A percentile compares a stretch with the other conserved stretches of the same genome.
These are phyloP conservation scores for Cyanophora paradoxa DNA, from an alignment of 78 protist genomes.

Conservation along the genomic window DNA sequence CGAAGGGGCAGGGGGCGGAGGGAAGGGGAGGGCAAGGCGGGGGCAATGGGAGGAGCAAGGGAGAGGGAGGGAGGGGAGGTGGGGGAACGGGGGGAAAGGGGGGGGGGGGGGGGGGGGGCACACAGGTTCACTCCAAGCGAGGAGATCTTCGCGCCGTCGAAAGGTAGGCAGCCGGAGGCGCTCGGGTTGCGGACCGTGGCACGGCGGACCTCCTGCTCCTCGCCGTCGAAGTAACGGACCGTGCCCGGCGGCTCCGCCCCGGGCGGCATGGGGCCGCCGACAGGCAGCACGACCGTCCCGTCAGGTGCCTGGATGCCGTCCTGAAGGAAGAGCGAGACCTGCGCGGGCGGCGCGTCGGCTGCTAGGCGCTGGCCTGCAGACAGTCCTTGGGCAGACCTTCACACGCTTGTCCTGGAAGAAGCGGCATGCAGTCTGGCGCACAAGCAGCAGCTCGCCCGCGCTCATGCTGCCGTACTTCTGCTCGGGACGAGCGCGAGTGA, in stretches of 20 bases:
- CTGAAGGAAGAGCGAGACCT: constrained; percentile 39
- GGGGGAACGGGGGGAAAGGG: background rate
- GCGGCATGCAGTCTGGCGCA: constrained; percentile 5
- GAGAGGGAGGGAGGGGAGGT: too few relatives aligned
- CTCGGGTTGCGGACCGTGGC: background rate
- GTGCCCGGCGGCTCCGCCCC: background rate
- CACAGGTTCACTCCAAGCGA: background rate
- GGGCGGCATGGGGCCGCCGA: background rate
- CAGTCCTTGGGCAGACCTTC: too few relatives aligned
- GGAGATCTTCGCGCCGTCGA: background rate
- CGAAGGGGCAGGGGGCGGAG: background rate
- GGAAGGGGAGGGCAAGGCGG: too few relatives aligned
- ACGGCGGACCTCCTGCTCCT: background rate
- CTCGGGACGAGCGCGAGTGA: background rate
- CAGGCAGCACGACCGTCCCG: background rate
- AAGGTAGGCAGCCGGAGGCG: too few relatives aligned
- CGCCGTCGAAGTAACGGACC: background rate
- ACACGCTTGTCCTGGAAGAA: constrained; percentile 19
- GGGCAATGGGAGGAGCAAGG: too few relatives aligned
- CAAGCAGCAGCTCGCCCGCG: background rate
- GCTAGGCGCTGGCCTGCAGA: background rate
- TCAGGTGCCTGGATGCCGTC: constrained; percentile 7
- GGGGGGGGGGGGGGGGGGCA: background rate
- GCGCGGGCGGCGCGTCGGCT: background rate
- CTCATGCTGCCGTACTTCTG: background rate